Conservation (phyloP, 2,329 filamentous ascomycete genomes). For the Diplodia mutila region DNA sequence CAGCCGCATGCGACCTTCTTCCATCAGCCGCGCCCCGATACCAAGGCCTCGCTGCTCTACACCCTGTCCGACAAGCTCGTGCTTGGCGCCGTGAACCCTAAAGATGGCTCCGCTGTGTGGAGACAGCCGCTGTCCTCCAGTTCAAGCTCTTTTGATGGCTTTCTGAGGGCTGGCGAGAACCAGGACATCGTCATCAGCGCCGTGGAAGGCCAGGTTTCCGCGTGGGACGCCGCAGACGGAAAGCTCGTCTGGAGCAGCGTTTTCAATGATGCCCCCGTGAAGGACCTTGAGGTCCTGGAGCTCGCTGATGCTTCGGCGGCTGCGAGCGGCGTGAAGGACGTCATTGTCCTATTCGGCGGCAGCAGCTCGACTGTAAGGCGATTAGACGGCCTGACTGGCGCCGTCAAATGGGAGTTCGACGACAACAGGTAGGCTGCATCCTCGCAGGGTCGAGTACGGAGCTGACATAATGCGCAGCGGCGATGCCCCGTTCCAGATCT, state of each 20-base stretch:
- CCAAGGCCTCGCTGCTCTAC: constrained; percentile 88
- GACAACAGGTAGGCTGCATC: constrained; percentile 56
- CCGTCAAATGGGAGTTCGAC: constrained; percentile 76
- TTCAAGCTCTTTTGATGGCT: constrained; percentile 35
- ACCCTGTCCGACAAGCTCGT: constrained; percentile 84
- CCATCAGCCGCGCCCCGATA: constrained; percentile 79
- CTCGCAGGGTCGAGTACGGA: neutral
- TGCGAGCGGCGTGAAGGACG: constrained; percentile 61
- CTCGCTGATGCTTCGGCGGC: constrained; percentile 61
- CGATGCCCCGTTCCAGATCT: constrained; percentile 76
- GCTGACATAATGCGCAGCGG: constrained; percentile 52
- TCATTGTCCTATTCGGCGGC: constrained; percentile 68
- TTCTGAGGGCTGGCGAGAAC: constrained; percentile 74
- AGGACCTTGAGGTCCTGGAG: constrained; percentile 78
- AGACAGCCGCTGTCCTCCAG: constrained; percentile 69
- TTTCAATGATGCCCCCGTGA: constrained; percentile 60
- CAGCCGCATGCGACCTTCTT: constrained; percentile 88
- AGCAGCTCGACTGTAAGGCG: constrained; percentile 66
- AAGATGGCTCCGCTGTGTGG: constrained; percentile 84
- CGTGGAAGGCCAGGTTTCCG: constrained; percentile 68
- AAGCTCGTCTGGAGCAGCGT: constrained; percentile 74
- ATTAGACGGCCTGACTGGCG: constrained; percentile 72
- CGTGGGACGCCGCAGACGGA: constrained; percentile 84
- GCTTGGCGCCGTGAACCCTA: constrained; percentile 86
- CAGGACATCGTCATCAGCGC: constrained; percentile 79